Evolutionary conservation across 2,329 filamentous ascomycete genomes (phyloP).

Genomic region (Laburnicola sp.): DNA sequence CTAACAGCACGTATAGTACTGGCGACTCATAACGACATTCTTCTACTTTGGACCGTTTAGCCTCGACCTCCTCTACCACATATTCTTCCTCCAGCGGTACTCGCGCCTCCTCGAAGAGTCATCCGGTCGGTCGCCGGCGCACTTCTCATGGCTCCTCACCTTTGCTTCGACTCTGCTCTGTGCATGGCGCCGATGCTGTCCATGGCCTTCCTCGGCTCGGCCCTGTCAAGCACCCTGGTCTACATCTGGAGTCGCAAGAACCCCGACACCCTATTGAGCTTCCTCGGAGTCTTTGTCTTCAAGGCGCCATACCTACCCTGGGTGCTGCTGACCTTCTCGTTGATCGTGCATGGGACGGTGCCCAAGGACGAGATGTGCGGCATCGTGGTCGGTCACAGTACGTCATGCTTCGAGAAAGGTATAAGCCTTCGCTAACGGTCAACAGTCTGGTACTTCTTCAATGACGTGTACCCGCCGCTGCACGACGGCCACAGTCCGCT

Average conservation of each 20-base stretch:
- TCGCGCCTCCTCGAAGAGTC: slow-evolving; percentile 93
- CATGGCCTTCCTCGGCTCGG: slow-evolving; percentile 92
- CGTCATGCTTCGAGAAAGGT: slow-evolving; percentile 17
- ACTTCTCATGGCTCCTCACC: slow-evolving; percentile 91
- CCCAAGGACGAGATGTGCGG: slow-evolving; percentile 97
- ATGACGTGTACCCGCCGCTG: slow-evolving; percentile 90
- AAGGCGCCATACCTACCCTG: slow-evolving; percentile 93
- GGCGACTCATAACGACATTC: slow-evolving; percentile 94
- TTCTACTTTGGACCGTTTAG: slow-evolving; percentile 95
- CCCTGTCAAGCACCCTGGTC: slow-evolving; percentile 87
- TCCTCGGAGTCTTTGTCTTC: slow-evolving; percentile 86
- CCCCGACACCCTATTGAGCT: slow-evolving; percentile 82
- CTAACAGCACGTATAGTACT: slow-evolving; percentile 67
- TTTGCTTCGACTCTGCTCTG: slow-evolving; percentile 78
- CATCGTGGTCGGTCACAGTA: slow-evolving; percentile 83
- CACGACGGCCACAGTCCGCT: slow-evolving; percentile 83
- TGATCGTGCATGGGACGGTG: slow-evolving; percentile 85
- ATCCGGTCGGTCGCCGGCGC: slow-evolving; percentile 84
- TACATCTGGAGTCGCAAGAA: slow-evolving; percentile 98
- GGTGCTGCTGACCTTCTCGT: slow-evolving; percentile 90
- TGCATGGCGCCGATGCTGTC: slow-evolving; percentile 82
- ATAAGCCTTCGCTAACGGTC: slow-evolving; percentile 14
- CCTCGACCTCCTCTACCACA: slow-evolving; percentile 92
- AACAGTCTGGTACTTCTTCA: slow-evolving; percentile 92
- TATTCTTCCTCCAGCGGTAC: slow-evolving; percentile 98